phyloP scores from a whole-genome alignment of 768 basidiomycete genomes.

The Hydnomerulius pinastri region DNA sequence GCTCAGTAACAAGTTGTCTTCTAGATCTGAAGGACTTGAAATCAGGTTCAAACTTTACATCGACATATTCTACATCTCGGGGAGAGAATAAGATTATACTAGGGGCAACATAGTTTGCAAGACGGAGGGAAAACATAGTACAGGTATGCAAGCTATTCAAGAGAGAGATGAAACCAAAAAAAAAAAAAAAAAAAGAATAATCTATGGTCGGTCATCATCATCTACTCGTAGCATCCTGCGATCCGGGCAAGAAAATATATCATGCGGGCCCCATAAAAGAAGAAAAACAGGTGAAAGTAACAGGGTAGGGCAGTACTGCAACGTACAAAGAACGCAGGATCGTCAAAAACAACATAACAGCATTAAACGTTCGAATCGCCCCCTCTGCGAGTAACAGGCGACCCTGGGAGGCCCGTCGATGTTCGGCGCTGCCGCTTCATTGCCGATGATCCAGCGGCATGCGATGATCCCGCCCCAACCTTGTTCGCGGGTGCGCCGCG shows the following conservation, averaged over 20 bases:
- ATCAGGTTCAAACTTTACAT: slow-evolving; percentile 20
- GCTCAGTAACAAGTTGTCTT: neutral
- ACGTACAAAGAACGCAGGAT: slow-evolving; percentile 8
- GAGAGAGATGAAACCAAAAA: too few species aligned
- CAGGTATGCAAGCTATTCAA: slow-evolving; percentile 20
- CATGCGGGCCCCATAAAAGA: slow-evolving; percentile 19
- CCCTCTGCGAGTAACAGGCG: slow-evolving; percentile 35
- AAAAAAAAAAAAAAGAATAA: slow-evolving; percentile 29
- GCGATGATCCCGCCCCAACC: slow-evolving; percentile 19
- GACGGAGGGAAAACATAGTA: slow-evolving; percentile 11
- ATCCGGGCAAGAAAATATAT: slow-evolving; percentile 36
- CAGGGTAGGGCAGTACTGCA: slow-evolving; percentile 10
- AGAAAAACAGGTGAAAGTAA: slow-evolving; percentile 2
- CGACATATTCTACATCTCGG: slow-evolving; percentile 29
- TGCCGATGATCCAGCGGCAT: slow-evolving; percentile 32
- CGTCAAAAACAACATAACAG: slow-evolving; percentile 4
- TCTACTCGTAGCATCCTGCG: slow-evolving; percentile 35
- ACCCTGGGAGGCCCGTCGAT: slow-evolving; percentile 54
- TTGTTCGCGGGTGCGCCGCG: slow-evolving; percentile 39
- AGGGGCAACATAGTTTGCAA: slow-evolving; percentile 27
- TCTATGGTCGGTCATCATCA: slow-evolving; percentile 33
- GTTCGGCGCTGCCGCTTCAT: slow-evolving; percentile 85
- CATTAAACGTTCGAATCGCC: slow-evolving; percentile 19
- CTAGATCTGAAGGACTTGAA: too few species aligned
- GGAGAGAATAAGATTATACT: slow-evolving; percentile 32